These are phyloP conservation scores for Amoebophrya sp. DNA, from an alignment of 169 alveolate genomes.

Conservation along the genomic window DNA sequence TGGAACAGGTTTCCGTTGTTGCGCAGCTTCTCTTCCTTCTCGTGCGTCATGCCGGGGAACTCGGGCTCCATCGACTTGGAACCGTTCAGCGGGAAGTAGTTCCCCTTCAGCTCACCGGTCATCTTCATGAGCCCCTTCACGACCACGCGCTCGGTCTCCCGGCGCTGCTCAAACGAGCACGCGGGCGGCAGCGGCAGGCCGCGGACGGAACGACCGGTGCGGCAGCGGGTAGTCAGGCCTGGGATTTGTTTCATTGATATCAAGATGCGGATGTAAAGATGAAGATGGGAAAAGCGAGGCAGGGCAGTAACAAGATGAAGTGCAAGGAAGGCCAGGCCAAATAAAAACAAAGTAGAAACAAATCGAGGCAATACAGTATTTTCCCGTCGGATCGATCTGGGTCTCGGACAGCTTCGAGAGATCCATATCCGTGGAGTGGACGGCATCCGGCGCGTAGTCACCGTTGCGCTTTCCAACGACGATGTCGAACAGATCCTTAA, in stretches of 20 bases:
- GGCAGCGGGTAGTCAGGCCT: neutral
- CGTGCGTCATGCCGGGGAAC: constrained; percentile 19
- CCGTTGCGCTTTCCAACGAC: constrained; percentile 24
- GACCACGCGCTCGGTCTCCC: constrained; percentile 26
- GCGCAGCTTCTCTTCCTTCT: constrained; percentile 29
- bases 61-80: constrained; percentile 7
- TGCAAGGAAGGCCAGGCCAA: no score
- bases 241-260: no score
- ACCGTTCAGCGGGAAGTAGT: constrained; percentile 31
- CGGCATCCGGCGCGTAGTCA: constrained; percentile 19
- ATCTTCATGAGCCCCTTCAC: constrained; percentile 22
- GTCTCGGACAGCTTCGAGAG: constrained; percentile 19
- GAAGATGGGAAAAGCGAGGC: no score
- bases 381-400: constrained; percentile 11
- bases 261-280: no score
- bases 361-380: no score
- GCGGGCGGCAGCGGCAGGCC: constrained; percentile 32
- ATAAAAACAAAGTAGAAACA: no score
- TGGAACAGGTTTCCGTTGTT: constrained; percentile 40
- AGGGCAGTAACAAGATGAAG: no score
- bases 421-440: constrained; percentile 29
- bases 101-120: constrained; percentile 34
- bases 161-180: constrained; percentile 27
- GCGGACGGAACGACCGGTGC: neutral
- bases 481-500: constrained; percentile 23